Percentiles rank a stretch among this genome's conserved stretches.
These are phyloP conservation scores for Microthlaspi erraticum DNA, from an alignment of 345 rosid genomes.

Conservation along the genomic window DNA sequence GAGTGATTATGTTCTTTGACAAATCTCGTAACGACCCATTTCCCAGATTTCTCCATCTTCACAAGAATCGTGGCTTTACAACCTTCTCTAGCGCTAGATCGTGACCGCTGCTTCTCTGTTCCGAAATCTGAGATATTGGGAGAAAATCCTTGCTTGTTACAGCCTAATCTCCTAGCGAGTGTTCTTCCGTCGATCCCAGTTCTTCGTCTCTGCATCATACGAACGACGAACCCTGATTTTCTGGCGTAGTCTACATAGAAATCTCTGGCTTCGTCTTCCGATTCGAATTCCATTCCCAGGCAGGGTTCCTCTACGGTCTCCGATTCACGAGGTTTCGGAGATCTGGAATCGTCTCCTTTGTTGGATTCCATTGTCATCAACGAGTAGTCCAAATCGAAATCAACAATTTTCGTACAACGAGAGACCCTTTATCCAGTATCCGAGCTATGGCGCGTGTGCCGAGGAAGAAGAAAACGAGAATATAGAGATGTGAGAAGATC, in stretches of 20 bases:
- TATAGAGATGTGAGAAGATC: too few species aligned
- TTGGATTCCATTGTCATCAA: too few species aligned
- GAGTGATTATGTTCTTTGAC: constrained; percentile 81
- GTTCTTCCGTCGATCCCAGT: constrained; percentile 79
- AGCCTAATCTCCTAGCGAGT: constrained; percentile 82
- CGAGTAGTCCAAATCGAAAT: too few species aligned
- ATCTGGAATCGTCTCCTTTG: neutral
- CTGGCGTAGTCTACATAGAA: constrained; percentile 72
- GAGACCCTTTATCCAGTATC: too few species aligned
- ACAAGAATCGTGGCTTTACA: constrained; percentile 82
- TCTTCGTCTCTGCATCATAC: constrained; percentile 81
- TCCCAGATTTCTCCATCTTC: constrained; percentile 79
- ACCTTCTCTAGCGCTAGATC: constrained; percentile 77
- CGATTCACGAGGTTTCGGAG: neutral
- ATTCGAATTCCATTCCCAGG: constrained; percentile 81
- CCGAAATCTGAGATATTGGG: constrained; percentile 42
- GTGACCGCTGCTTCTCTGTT: constrained; percentile 59
- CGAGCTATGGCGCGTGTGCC: too few species aligned
- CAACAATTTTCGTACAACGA: too few species aligned
- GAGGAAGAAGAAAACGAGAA: too few species aligned
- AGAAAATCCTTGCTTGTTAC: constrained; percentile 86
- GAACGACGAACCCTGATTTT: constrained; percentile 68
- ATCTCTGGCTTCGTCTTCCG: constrained; percentile 74
- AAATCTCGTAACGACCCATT: constrained; percentile 85
- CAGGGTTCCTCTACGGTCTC: constrained; percentile 63